Conservation (phyloP, 257 asterid species). For the Mentha longifolia region DNA sequence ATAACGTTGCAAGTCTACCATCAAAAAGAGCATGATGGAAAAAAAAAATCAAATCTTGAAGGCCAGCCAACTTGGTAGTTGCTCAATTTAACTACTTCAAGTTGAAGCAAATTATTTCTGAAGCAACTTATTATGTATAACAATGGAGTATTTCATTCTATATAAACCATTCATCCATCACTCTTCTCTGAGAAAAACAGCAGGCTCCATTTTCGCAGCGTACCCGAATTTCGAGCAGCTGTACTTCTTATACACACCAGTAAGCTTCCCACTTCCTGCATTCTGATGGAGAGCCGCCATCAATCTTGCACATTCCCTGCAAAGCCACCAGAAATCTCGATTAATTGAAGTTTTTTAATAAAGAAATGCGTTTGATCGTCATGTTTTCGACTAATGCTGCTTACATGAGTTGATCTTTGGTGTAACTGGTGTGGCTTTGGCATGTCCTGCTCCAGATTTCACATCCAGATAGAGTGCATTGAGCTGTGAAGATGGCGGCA, state of each 20-base stretch:
- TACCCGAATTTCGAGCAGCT: constrained; percentile 56
- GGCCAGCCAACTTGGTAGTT: too few species aligned
- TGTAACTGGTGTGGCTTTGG: constrained; percentile 60
- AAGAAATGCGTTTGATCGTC: neutral
- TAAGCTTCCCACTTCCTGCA: constrained; percentile 67
- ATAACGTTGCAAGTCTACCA: neutral
- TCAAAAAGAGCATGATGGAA: constrained; percentile 23
- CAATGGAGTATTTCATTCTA: too few species aligned
- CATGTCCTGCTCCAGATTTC: constrained; percentile 71
- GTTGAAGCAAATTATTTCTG: neutral
- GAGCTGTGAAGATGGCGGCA: constrained; percentile 86
- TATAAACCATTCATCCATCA: neutral
- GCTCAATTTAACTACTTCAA: neutral
- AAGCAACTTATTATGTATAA: neutral
- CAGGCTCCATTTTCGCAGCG: constrained; percentile 66
- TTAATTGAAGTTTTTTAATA: neutral
- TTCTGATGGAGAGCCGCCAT: constrained; percentile 65
- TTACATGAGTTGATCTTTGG: constrained; percentile 66
- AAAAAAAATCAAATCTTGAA: constrained; percentile 15
- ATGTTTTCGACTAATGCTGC: constrained; percentile 12
- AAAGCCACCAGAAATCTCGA: neutral
- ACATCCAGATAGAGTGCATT: constrained; percentile 60
- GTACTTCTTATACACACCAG: constrained; percentile 72
- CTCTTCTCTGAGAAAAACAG: constrained; percentile 45
- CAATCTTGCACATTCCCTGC: constrained; percentile 65